A percentile compares a stretch with the other conserved stretches of the same genome.
Conservation (phyloP, 140 eudicot genomes). For the Ambrosia hybrid region DNA sequence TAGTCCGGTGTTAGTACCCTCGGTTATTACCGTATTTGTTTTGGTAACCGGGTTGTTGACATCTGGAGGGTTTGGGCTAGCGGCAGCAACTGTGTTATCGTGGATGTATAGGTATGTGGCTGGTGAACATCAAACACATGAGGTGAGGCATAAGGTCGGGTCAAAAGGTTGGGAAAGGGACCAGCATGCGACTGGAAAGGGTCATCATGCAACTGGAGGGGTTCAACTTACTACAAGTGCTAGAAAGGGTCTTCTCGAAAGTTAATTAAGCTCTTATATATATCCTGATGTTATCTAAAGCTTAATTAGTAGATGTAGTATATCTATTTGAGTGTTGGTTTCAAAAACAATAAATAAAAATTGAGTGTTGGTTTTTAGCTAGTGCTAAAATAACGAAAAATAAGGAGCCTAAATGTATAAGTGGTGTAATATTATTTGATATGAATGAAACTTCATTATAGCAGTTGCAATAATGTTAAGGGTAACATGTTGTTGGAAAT, state of each 20-base stretch:
- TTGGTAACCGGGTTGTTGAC: slow-evolving; percentile 41
- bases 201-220: slow-evolving; percentile 30
- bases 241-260: background rate
- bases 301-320: background rate
- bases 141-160: slow-evolving; percentile 42
- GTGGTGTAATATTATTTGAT: no score
- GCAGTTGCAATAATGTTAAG: no score
- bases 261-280: background rate
- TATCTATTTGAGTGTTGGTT: no score
- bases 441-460: no score
- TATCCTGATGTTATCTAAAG: background rate
- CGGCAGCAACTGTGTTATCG: slow-evolving; percentile 44
- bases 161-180: slow-evolving; percentile 43
- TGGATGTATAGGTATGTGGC: slow-evolving; percentile 55
- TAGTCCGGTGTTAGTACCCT: slow-evolving; percentile 65
- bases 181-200: slow-evolving; percentile 26
- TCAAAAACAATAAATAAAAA: no score
- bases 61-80: slow-evolving; percentile 61
- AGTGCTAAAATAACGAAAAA: no score
- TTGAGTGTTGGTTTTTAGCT: no score
- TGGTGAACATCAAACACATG: slow-evolving; percentile 43
- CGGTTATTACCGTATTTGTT: slow-evolving; percentile 33
- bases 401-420: background rate
- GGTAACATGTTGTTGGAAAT: no score
- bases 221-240: slow-evolving; percentile 8